Evolutionary conservation across 306 rosid genomes (phyloP), one percentile per base, ranked within the genome.

Genomic region (Begonia loranthoides): DNA sequence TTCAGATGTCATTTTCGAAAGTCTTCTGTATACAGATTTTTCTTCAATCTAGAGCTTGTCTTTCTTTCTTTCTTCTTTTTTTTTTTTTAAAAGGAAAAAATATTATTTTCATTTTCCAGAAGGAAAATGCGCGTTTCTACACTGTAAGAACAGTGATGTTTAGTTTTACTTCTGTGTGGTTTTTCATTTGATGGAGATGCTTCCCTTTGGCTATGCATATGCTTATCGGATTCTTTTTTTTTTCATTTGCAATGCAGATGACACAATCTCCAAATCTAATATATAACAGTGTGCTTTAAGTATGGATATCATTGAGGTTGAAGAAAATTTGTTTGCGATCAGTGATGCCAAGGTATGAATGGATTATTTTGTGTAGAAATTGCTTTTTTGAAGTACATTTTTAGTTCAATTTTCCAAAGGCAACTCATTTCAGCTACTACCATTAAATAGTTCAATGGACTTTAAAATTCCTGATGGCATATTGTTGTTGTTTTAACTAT

Each of bases 271-370:
- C 62, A 55, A 39, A 21, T 55, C 22, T 15, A 52, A 52, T 58
- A 52, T 49, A 61, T 24, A 19, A 41, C 48, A 16, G 55, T 43
- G 65, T 52, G 57, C 67, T 65, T 40, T 60, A 70, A 73, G 53
- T 46, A 92, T 92, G 99, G 94, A 92, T 68, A 57, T 70, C 58
- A 24, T 54, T 0, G 95, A 80, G 72, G 82, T 80, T 47, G 94
- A 92, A 67, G 99, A 86, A 66, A 86, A 67, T 73, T 58, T 80
- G 49, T 78, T 86, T 59, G 79, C 88, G 9, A 72, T 79, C 51
- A 74, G 81, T 62, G 99, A 86, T 64, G 96, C 96, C 55, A 92
- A 90, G 95, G 94, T 90, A 73, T 57, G 41, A 50, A 59, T 41
- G 49, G 19, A 52, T 17, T 10, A 49, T 14, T 49, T 49, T n/a